Evolutionary conservation across 140 eudicot genomes (phyloP).

Genomic region (Flaveria floridana): DNA sequence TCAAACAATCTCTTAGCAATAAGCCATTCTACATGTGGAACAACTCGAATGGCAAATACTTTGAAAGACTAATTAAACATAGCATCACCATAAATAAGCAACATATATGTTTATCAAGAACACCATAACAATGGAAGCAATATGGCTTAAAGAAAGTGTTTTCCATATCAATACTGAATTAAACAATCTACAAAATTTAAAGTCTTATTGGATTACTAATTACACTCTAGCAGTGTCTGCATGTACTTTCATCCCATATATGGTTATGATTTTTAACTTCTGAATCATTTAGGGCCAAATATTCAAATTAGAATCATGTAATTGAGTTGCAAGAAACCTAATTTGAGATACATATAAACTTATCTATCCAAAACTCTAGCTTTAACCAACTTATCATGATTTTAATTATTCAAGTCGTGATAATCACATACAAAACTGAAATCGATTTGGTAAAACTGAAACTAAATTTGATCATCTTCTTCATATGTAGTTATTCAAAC

Average conservation of each 20-base stretch:
- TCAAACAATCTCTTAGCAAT: conserved; percentile 7
- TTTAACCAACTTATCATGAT: background rate
- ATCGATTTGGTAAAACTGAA: conserved; percentile 3
- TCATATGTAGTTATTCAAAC: background rate
- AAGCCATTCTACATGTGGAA: background rate
- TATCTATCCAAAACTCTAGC: background rate
- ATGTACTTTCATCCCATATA: no score
- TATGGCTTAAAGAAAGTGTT: background rate
- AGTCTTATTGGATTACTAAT: no score
- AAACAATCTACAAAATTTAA: background rate
- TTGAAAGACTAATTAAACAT: background rate
- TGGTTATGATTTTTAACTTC: no score
- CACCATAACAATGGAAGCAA: conserved; percentile 9
- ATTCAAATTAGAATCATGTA: no score
- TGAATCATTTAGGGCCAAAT: no score
- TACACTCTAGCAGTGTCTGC: no score
- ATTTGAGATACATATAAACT: background rate
- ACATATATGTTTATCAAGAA: background rate
- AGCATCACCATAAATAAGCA: conserved; percentile 19
- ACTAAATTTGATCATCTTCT: background rate
- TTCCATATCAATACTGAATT: background rate
- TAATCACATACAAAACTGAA: background rate
- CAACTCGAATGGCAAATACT: background rate
- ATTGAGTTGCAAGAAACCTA: no score
- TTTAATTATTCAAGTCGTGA: background rate